Evolutionary conservation across 495 filamentous ascomycete genomes (phyloP), one percentile per base, ranked within the genome.

Genomic region (Delitschia confertaspora): DNA sequence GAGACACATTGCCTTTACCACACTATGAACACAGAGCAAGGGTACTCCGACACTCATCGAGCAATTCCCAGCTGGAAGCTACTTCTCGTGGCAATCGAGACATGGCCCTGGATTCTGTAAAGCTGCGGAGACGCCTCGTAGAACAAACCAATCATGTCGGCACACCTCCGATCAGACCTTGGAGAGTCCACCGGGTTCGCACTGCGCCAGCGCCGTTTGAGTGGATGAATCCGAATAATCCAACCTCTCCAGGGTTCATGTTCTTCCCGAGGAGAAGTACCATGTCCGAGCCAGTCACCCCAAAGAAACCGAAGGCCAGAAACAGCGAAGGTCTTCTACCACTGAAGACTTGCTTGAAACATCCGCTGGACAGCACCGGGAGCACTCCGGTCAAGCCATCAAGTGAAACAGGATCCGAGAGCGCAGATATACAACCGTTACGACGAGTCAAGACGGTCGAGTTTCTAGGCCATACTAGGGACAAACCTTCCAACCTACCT

Each of bases 401-500:
- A 33, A 25, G 11, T n/a, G 9, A 6, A 16, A n/a, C n/a, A n/a
- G 17, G 13, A 6, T n/a, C 10, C 8, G 19, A 24, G 2, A 13
- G 22, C 4, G n/a, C 11, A 4, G 11, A 6, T 1, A 22, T 17
- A n/a, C 35, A 32, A 18, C 19, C 33, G 14, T 26, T 53, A 17
- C 37, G 43, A 3, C 42, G 43, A 4, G 38, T 43, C 16, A 53
- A 53, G 43, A 53, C 42, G 14, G 49, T 53, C 11, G 42, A 53
- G 14, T 53, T 53, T 31, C 42, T 47, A 11, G 37, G 32, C 10
- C 18, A 1, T 24, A 14, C 36, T 4, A 47, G 22, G 33, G 33
- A 33, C 9, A 31, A 41, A n/a, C 29, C 35, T 34, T 24, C 41
- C 13, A 37, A 33, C 9, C 38, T 46, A n/a, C 29, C 35, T 34